Evolutionary conservation across 163 green algal genomes (phyloP).

Genomic region (Prototheca wickerhamii): DNA sequence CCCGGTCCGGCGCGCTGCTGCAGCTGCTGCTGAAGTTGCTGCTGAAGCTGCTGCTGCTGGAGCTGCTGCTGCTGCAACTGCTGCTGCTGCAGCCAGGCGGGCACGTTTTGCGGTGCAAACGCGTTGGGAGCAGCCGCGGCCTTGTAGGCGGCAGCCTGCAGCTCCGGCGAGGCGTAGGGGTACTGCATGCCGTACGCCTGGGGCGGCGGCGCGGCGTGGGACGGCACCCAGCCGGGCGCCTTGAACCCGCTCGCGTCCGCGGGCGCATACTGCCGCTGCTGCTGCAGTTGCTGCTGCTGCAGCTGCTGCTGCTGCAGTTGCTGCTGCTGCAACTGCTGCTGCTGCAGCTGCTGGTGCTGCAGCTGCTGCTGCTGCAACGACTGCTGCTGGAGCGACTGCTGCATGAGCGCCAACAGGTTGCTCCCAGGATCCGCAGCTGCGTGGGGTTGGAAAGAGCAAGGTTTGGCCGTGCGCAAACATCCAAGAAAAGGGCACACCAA

Average conservation of each 20-base stretch:
- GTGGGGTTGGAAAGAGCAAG: no score
- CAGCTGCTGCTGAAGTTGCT: neutral
- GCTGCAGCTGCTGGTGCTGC: neutral
- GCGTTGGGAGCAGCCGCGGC: no score
- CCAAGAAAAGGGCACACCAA: no score
- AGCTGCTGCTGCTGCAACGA: neutral
- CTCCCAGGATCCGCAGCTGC: no score
- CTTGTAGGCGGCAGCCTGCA: no score
- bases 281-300: constrained; percentile 4
- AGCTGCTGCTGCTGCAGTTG: neutral
- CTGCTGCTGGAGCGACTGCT: neutral
- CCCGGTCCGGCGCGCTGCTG: no score
- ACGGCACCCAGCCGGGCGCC: neutral
- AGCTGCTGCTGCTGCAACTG: constrained; percentile 3
- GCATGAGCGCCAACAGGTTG: neutral
- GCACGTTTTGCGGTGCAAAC: no score
- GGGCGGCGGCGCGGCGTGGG: neutral
- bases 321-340: neutral
- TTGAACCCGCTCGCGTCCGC: neutral
- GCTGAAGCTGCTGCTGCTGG: neutral
- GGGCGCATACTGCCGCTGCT: neutral
- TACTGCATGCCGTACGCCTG: neutral
- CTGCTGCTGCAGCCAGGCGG: neutral
- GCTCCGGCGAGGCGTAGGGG: no score
- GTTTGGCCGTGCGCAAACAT: no score